phyloP scores from a whole-genome alignment of 768 basidiomycete species.

The Pulveroboletus sp. region DNA sequence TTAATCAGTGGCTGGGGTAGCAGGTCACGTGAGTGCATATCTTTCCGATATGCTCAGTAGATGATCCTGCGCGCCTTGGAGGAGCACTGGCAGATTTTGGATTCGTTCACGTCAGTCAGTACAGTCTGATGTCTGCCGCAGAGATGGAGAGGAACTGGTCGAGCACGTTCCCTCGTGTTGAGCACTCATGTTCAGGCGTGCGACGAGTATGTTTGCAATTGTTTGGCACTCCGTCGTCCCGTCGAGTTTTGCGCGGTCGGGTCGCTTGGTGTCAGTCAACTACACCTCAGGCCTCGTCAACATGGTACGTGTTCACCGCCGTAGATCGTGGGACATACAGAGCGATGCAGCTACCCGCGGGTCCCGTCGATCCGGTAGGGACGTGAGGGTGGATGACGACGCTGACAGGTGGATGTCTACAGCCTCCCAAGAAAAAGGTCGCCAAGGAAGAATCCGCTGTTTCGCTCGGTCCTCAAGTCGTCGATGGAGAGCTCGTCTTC shows the following conservation, averaged over 20 bases:
- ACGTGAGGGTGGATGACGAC: constrained; percentile 43
- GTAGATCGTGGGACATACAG: background rate
- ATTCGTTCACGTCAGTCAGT: too few species aligned
- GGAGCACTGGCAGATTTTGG: too few species aligned
- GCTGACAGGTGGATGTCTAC: constrained; percentile 48
- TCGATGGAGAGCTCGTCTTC: constrained; percentile 95
- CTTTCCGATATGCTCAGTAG: too few species aligned
- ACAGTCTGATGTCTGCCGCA: too few species aligned
- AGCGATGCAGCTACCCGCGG: background rate
- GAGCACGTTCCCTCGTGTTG: too few species aligned
- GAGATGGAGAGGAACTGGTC: too few species aligned
- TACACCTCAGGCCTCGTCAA: constrained; percentile 27
- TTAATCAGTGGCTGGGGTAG: too few species aligned
- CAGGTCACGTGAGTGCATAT: too few species aligned
- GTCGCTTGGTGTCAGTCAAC: constrained; percentile 5
- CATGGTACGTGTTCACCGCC: constrained; percentile 34
- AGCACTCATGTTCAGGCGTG: too few species aligned
- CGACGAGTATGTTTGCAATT: constrained; percentile 17
- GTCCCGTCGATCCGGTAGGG: background rate
- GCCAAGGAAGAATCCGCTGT: constrained; percentile 79
- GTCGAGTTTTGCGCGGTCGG: constrained; percentile 2
- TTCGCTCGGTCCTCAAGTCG: constrained; percentile 91
- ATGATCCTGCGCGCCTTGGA: too few species aligned
- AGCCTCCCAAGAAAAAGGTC: constrained; percentile 85
- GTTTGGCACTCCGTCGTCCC: constrained; percentile 14